Percentiles rank a stretch among this genome's conserved stretches.
Evolutionary conservation across 805 yeast species (phyloP).

Genomic region (Myxozyma monticola): DNA sequence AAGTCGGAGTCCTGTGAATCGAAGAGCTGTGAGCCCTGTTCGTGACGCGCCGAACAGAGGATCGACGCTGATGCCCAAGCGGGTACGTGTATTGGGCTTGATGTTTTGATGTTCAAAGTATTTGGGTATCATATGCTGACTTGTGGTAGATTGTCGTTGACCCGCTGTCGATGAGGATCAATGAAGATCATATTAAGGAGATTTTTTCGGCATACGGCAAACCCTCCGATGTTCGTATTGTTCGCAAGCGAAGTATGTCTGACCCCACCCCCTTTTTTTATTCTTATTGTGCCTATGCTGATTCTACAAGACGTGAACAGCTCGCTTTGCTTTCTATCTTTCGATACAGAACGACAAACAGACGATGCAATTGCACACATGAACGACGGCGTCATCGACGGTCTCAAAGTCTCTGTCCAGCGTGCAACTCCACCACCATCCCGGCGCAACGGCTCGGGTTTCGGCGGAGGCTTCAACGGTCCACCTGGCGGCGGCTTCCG

Average conservation of each 20-base stretch:
- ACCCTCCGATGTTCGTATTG: conserved; percentile 10
- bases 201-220: conserved; percentile 28
- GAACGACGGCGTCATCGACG: conserved; percentile 29
- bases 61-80: not conserved
- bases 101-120: no score
- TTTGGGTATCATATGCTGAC: not conserved
- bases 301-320: conserved; percentile 1
- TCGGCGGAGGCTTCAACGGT: not conserved
- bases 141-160: conserved; percentile 19
- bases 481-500: no score
- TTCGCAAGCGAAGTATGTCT: not conserved
- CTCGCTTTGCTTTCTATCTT: conserved; percentile 18
- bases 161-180: conserved; percentile 19
- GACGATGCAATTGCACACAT: conserved; percentile 27
- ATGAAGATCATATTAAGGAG: conserved; percentile 25
- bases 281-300: not conserved
- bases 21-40: conserved; percentile 2
- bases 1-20: conserved; percentile 3
- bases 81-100: not conserved
- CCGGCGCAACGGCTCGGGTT: not conserved
- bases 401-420: conserved; percentile 16
- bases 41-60: not conserved
- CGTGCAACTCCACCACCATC: conserved; percentile 12
- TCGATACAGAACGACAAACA: conserved; percentile 20
- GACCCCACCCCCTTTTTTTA: not conserved